These are phyloP conservation scores for Nitzschia sp. DNA, from an alignment of 108 stramenopile species.

Conservation along the genomic window DNA sequence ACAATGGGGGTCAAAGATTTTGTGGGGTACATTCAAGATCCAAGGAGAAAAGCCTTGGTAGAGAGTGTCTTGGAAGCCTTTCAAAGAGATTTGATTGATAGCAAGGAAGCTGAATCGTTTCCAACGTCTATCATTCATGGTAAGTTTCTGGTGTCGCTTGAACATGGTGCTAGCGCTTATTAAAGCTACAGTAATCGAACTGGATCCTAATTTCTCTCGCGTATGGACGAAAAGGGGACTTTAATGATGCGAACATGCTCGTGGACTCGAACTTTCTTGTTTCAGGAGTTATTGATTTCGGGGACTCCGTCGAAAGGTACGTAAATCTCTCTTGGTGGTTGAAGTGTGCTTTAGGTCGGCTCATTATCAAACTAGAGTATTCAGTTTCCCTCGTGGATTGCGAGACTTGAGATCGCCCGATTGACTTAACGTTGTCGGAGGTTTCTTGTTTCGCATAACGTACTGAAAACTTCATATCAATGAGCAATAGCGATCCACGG, in stretches of 20 bases:
- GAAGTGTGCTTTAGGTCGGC: conserved; percentile 21
- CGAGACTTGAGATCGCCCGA: conserved; percentile 72
- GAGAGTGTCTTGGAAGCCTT: conserved; percentile 69
- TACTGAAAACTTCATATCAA: conserved; percentile 84
- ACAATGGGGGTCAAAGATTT: conserved; percentile 59
- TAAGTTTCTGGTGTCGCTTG: conserved; percentile 29
- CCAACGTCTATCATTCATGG: conserved; percentile 27
- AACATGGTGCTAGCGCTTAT: too few species aligned
- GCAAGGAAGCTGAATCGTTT: conserved; percentile 35
- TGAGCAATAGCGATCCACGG: conserved; percentile 86
- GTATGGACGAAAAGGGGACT: conserved; percentile 53
- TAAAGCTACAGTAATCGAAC: too few species aligned
- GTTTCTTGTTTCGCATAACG: conserved; percentile 46
- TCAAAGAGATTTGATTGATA: conserved; percentile 55
- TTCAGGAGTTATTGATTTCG: conserved; percentile 89
- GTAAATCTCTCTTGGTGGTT: conserved; percentile 8
- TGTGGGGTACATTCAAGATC: conserved; percentile 61
- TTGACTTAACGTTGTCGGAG: conserved; percentile 86
- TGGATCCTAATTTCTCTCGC: conserved; percentile 41
- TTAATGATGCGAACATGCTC: conserved; percentile 90
- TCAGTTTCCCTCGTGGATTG: conserved; percentile 36
- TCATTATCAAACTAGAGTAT: conserved; percentile 80
- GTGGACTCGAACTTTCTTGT: conserved; percentile 54
- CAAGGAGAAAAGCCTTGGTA: conserved; percentile 47
- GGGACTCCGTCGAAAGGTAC: conserved; percentile 86